Evolutionary conservation across 1,139 yeast genomes (phyloP).

Genomic region (Pneumocystis canis): DNA sequence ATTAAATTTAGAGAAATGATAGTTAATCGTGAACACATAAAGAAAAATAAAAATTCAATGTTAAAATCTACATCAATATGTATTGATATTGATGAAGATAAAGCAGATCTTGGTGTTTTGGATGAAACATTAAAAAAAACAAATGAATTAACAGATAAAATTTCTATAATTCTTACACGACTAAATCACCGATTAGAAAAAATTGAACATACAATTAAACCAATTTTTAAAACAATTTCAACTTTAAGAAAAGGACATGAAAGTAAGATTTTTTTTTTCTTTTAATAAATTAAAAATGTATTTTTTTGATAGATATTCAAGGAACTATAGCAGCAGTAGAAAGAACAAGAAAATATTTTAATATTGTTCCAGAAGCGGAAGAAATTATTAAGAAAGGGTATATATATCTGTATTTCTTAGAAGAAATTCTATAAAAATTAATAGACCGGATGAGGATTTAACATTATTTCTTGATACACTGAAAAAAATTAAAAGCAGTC

Average conservation of each 20-base stretch:
- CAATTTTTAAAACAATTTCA: constrained; percentile 8
- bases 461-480: constrained; percentile 7
- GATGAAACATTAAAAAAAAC: constrained; percentile 10
- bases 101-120: constrained; percentile 12
- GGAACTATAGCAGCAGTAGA: constrained; percentile 10
- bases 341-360: constrained; percentile 11
- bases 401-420: neutral
- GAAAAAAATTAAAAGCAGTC: constrained; percentile 5
- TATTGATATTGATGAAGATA: constrained; percentile 26
- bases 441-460: neutral
- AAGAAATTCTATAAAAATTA: neutral
- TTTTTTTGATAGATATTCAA: constrained; percentile 5
- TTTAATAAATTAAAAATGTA: neutral
- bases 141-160: constrained; percentile 4
- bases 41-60: neutral
- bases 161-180: constrained; percentile 5
- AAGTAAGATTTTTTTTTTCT: constrained; percentile 2
- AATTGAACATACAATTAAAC: constrained; percentile 9
- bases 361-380: constrained; percentile 10
- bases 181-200: constrained; percentile 8
- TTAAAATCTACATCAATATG: neutral
- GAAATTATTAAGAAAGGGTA: constrained; percentile 10
- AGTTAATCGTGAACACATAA: too few relatives aligned
- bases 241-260: constrained; percentile 1
- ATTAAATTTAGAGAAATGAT: too few relatives aligned